Evolutionary conservation across 2,329 filamentous ascomycete genomes (phyloP), one percentile per base, ranked within the genome.

Genomic region (Calonectria pteridis): DNA sequence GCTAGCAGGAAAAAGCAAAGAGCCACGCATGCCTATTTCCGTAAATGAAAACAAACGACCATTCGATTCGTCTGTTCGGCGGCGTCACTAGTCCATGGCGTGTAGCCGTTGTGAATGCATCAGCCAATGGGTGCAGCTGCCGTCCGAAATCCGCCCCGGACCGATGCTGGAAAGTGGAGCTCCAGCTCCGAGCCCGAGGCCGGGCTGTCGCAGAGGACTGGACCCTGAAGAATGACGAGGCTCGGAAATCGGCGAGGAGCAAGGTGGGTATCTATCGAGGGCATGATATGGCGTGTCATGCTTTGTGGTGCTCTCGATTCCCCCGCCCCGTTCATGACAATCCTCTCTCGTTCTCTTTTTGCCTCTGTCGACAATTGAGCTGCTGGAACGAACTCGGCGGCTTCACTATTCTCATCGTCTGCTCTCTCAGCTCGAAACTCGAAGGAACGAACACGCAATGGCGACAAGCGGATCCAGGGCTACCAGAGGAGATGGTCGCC

Each of bases 211-310:
- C 49, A 29, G 33, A 28, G 16, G 16, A 31, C 35, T 68, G 69
- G 66, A 66, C 68, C 70, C 67, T 71, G 71, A 35, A 71, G 50
- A 58, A 49, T 51, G 66, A 40, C 70, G 73, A 62, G 71, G 63
- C 67, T 76, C 73, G 72, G 72, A 49, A 74, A 69, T 76, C 74
- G 74, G 75, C 33, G 66, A 31, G 51, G 35, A 63, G n/a, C 37
- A 69, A 55, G 13, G 67, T 14, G 63, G 37, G 28, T 28, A 33
- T 40, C 40, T 26, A n/a, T 43, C 9, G 20, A 64, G 63, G 69
- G 51, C 58, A 64, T 68, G 64, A 37, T 64, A 37, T 63, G 55
- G 46, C 55, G 51, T 58, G 62, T 53, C 59, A 51, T 67, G 66
- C n/a, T 23, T 18, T 58, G 59, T 43, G n/a, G 11, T 59, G 14